These are phyloP conservation scores for Aquilaria malaccensis DNA, from an alignment of 345 rosid species.

Conservation along the genomic window DNA sequence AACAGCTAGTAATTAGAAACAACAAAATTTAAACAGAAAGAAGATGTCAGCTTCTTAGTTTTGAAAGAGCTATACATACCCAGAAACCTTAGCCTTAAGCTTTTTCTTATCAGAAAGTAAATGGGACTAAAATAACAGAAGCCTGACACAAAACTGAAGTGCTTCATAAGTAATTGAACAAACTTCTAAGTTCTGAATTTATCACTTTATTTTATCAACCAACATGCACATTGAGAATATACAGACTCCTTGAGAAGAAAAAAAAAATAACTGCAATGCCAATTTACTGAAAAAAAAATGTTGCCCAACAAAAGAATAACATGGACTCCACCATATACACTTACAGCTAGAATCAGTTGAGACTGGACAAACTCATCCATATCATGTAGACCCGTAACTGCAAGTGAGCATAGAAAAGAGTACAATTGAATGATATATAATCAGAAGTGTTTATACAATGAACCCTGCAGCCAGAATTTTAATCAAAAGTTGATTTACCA, in stretches of 20 bases:
- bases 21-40: no score
- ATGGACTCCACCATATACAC: slow-evolving; percentile 11
- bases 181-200: background rate
- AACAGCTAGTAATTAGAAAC: no score
- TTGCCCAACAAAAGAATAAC: background rate
- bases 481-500: slow-evolving; percentile 41
- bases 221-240: no score
- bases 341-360: slow-evolving; percentile 90
- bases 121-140: no score
- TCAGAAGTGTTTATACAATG: background rate
- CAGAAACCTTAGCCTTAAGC: no score
- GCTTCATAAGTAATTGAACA: background rate
- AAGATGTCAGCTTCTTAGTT: no score
- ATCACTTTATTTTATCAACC: background rate
- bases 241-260: background rate
- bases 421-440: slow-evolving; percentile 4
- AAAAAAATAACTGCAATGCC: background rate
- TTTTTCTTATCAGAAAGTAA: no score
- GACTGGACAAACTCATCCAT: slow-evolving; percentile 99
- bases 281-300: background rate
- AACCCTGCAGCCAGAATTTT: background rate
- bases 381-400: slow-evolving; percentile 98
- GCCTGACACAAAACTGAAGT: no score
- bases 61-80: no score
- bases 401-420: slow-evolving; percentile 20